Conservation (phyloP, 2,329 filamentous ascomycete species). For the Ophiostoma tasmaniense region DNA sequence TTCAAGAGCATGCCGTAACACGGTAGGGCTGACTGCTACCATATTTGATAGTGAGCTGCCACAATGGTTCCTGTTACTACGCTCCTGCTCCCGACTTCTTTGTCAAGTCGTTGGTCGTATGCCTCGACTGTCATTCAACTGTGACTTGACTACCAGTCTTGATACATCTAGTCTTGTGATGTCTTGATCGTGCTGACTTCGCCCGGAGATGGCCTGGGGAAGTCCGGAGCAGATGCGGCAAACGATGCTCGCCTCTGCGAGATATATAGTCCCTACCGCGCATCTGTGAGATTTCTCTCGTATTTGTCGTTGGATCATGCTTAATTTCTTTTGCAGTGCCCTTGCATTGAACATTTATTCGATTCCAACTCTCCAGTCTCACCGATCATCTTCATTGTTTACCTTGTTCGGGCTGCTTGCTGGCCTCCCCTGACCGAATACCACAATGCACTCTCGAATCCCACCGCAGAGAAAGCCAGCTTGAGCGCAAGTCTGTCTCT, state of each 20-base stretch:
- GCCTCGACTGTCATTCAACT: too few relatives aligned
- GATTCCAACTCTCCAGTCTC: neutral
- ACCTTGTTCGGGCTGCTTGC: neutral
- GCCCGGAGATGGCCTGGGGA: neutral
- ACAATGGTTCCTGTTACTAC: neutral
- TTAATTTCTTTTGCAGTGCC: neutral
- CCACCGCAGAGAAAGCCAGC: neutral
- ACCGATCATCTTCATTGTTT: neutral
- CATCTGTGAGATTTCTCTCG: neutral
- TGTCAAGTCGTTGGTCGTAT: too few relatives aligned
- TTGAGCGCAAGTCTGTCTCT: too few relatives aligned
- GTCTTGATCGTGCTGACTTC: neutral
- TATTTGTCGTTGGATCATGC: neutral
- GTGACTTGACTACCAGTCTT: too few relatives aligned
- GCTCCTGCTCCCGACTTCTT: too few relatives aligned
- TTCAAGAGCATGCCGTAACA: neutral
- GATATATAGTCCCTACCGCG: neutral
- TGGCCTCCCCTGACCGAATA: neutral
- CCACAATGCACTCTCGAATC: neutral
- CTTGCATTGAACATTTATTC: neutral
- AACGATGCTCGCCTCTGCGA: neutral
- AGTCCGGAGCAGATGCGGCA: neutral
- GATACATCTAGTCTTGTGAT: too few relatives aligned
- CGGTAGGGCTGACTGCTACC: neutral
- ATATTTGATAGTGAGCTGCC: neutral